Conservation (phyloP, 257 asterid genomes). For the Fraxinus pennsylvanica region DNA sequence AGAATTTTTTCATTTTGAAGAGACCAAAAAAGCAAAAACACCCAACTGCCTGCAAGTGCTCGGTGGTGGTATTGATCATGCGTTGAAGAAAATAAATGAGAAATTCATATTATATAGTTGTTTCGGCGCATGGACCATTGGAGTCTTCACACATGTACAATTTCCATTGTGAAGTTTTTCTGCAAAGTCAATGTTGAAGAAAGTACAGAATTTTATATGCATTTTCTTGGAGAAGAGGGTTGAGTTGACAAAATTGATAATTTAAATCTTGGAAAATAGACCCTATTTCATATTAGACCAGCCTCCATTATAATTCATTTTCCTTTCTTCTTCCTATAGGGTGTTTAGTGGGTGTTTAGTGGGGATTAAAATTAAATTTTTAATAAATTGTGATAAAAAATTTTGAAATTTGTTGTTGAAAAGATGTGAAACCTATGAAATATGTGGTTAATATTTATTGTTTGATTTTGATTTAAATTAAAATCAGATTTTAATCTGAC, state of each 20-base stretch:
- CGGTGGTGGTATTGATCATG: constrained; percentile 14
- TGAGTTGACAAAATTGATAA: constrained; percentile 34
- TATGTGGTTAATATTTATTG: too few relatives aligned
- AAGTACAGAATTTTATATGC: not conserved
- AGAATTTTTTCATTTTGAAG: constrained; percentile 2
- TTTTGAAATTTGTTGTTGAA: too few relatives aligned
- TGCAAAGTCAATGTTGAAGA: constrained; percentile 29
- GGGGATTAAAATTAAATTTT: too few relatives aligned
- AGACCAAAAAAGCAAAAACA: not conserved
- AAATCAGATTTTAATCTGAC: too few relatives aligned
- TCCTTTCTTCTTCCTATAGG: too few relatives aligned
- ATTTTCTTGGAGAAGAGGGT: constrained; percentile 20
- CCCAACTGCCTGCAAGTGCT: not conserved
- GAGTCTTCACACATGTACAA: constrained; percentile 29
- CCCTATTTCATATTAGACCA: not conserved
- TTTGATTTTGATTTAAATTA: too few relatives aligned
- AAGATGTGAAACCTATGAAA: too few relatives aligned
- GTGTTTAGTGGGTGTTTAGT: too few relatives aligned
- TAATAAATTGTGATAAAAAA: too few relatives aligned
- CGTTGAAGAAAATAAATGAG: not conserved
- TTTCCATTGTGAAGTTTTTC: not conserved
- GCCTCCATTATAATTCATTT: too few relatives aligned
- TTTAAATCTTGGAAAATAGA: not conserved
- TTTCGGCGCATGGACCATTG: constrained; percentile 17
- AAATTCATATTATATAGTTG: not conserved